Evolutionary conservation across 1,284 basidiomycete species (phyloP), one percentile per base, ranked within the genome.

Genomic region (Mycena citricolor): DNA sequence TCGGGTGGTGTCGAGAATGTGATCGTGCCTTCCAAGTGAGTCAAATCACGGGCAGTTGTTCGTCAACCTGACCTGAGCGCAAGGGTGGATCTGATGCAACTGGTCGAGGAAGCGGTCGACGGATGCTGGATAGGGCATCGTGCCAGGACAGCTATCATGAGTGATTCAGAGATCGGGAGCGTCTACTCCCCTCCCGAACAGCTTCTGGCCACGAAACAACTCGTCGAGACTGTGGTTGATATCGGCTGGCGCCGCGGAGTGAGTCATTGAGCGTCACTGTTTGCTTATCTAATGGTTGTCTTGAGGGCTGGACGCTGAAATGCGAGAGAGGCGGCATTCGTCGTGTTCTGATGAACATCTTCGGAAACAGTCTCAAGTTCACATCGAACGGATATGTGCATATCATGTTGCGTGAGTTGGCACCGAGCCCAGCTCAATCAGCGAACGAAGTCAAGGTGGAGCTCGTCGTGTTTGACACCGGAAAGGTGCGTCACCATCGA

Each of bases 91-190:
- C 67, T 97, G 49, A 83, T 91, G 66, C 83, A 88, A 60, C 76
- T 98, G 8, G 81, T 97, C n/a, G 93, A 97, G 66, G 91, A 95
- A 59, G 94, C 93, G 1, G 86, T 94, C 21, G 94, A 97, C 59
- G 92, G 93, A 19, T 94, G 90, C 55, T 97, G 90, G 89, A 89
- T 97, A 35, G 94, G 94, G 6, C 86, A 93, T 60, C 82, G 89
- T 33, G 93, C 93, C 3, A 78, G 90, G 26, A 81, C 81, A 42
- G 78, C 77, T 31, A 77, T 80, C 47, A 69, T 71, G 42, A 73
- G 76, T 51, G 77, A 83, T 52, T 82, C 82, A 19, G 90, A 86
- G 49, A 93, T 97, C 51, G 94, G 94, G 17, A 93, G 87, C 55
- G 86, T 94, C 22, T 97, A 97, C 67, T 90, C 93, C 3, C 90